Base-by-base conservation (phyloP, 208 protist species). In the Strigomonas culicis region DNA sequence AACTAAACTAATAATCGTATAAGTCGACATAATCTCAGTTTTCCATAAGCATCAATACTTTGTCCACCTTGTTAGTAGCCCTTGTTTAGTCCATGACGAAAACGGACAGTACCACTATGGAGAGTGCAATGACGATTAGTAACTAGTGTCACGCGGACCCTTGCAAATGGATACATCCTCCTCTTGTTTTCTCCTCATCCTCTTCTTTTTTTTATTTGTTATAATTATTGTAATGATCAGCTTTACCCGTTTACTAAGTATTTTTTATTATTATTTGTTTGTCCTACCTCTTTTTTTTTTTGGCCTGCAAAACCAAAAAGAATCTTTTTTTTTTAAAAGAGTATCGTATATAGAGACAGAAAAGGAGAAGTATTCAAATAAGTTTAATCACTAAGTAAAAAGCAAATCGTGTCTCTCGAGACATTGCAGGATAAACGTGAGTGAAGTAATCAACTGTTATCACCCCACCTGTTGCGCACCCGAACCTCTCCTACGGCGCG, bases 231-330 rank as follows among this genome's bases (percentile, higher is more conserved):
- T 21, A 21, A 47, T 47, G 41, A 47, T 47, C 41, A n/a, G 41
- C 19, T 47, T 47, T 21, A 47, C 19, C 13, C 19, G 13, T 21
- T 21, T 47, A 47, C 41, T 47, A 47, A 47, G 13, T 47, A 21
- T 19, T 47, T 47, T 47, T 47, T 47, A 53, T 53, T 22, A 13
- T 59, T 13, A 11, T 59, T 52, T 66, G 22, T 60, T 66, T 36
- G 36, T 8, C 13, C 47, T n/a, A 6, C 6, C 22, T 28, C 6
- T 58, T 66, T 19, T 68, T 62, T 68, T 68, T 68, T 41, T 68
- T 57, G 4, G 7, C 36, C 30, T 30, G 11, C 58, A 63, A 63
- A 4, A 53, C 56, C 13, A 55, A 55, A 55, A 55, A 55, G 27
- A 55, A 19, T 47, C 19, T 47, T 47, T 47, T 47, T 19, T 47